Base-by-base conservation (phyloP, 257 asterid genomes). In the Capsicum rhomboideum region DNA sequence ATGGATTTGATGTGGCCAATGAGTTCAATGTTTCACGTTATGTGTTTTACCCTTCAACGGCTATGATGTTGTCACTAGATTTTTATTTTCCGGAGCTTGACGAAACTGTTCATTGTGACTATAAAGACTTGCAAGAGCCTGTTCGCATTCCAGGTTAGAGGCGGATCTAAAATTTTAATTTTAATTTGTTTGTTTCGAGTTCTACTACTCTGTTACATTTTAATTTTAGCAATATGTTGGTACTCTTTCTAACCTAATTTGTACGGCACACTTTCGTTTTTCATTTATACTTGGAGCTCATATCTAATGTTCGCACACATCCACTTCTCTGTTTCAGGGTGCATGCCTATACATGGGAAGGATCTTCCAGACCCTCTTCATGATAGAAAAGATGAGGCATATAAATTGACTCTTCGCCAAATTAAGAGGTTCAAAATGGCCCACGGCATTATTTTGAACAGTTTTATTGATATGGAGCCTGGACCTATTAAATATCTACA, bases 1-100 rank as follows among this genome's bases (percentile, higher is more conserved):
- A 79, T 31, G 87, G 84, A 14, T 84, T 82, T 58, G 89, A 84
- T 23, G 82, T 82, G 26, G 89, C 89, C 2, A 69, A 34, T 17
- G 87, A 84, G 37, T 77, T 87, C 18, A n/a, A 68, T 2, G 52
- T 87, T 4, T 53, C 86, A 8, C 64, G 79, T 20, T 84, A 55
- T 59, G 6, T 87, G 4, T 82, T 87, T 59, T 85, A 37, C 40
- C 84, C 89, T 1, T 46, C 87, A 0, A 67, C 69, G 12, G 89
- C 87, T 18, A 23, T 56, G 49, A 40, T 4, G 46, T 61, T 84
- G 84, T 85, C 89, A 2, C 2, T 84, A 44, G 23, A 56, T 26
- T 42, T 84, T 12, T 37, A 82, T 58, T 78, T 87, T 28, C 80
- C 85, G 1, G 66, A 82, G 78, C 86, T 87, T 46, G 87, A 84